phyloP scores from a whole-genome alignment of 2,329 filamentous ascomycete genomes.

The Neonectria hederae region DNA sequence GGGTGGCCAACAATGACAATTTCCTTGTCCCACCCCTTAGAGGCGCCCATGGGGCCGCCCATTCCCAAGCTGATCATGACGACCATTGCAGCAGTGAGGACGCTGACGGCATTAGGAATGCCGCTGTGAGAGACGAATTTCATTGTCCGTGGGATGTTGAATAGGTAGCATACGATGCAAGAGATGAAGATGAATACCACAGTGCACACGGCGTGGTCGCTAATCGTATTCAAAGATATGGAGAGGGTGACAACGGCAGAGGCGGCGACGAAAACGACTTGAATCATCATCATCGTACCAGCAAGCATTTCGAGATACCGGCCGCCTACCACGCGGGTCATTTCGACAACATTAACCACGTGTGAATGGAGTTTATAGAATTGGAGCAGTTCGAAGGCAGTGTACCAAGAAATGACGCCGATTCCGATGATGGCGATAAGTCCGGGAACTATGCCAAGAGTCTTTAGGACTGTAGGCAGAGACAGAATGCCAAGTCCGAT shows the following conservation, averaged over 20 bases:
- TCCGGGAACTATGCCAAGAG: constrained; percentile 72
- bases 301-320: constrained; percentile 29
- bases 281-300: constrained; percentile 36
- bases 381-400: constrained; percentile 62
- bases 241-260: constrained; percentile 34
- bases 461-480: constrained; percentile 73
- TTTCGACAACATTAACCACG: constrained; percentile 74
- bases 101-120: constrained; percentile 36
- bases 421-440: constrained; percentile 72
- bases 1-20: constrained; percentile 34
- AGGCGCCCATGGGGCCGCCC: constrained; percentile 29
- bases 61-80: constrained; percentile 35
- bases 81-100: constrained; percentile 31
- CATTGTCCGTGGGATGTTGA: constrained; percentile 37
- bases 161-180: constrained; percentile 25
- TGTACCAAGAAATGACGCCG: constrained; percentile 70
- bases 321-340: constrained; percentile 62
- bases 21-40: constrained; percentile 30
- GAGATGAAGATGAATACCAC: constrained; percentile 35
- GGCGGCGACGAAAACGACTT: constrained; percentile 35
- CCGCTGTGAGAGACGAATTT: constrained; percentile 38
- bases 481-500: constrained; percentile 61
- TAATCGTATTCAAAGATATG: constrained; percentile 35
- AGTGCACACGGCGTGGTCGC: constrained; percentile 33
- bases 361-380: constrained; percentile 75